Conservation (phyloP, 1,139 yeast genomes). For the Arxiozyma telluris region DNA sequence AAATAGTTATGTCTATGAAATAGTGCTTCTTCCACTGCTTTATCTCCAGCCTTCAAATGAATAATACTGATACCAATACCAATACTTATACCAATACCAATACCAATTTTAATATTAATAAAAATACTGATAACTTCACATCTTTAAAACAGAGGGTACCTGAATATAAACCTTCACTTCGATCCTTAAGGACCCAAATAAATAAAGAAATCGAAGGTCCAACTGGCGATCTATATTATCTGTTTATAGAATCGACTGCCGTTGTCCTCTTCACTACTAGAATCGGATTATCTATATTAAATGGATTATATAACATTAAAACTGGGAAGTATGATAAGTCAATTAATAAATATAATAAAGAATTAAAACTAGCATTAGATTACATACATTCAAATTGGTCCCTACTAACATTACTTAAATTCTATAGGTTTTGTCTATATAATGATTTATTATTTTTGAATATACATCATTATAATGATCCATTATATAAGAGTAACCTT, state of each 20-base stretch:
- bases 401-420: conserved; percentile 7
- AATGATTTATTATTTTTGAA: conserved; percentile 12
- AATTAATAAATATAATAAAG: neutral
- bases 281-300: conserved; percentile 17
- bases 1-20: neutral
- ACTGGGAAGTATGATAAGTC: neutral
- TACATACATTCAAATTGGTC: neutral
- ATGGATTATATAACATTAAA: conserved; percentile 7
- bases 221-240: neutral
- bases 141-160: neutral
- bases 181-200: neutral
- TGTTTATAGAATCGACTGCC: conserved; percentile 11
- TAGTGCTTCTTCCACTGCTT: neutral
- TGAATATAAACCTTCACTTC: neutral
- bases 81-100: too few species aligned
- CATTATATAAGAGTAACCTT: conserved; percentile 12
- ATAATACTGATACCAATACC: neutral
- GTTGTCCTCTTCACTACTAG: conserved; percentile 20
- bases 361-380: neutral
- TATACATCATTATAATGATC: conserved; percentile 7
- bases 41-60: neutral
- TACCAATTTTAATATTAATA: neutral
- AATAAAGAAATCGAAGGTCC: neutral
- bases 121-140: neutral
- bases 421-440: conserved; percentile 14